A percentile compares a stretch with the other conserved stretches of the same genome.
phyloP scores from a whole-genome alignment of 73 alveolate genomes.

The Stentor roeselii region DNA sequence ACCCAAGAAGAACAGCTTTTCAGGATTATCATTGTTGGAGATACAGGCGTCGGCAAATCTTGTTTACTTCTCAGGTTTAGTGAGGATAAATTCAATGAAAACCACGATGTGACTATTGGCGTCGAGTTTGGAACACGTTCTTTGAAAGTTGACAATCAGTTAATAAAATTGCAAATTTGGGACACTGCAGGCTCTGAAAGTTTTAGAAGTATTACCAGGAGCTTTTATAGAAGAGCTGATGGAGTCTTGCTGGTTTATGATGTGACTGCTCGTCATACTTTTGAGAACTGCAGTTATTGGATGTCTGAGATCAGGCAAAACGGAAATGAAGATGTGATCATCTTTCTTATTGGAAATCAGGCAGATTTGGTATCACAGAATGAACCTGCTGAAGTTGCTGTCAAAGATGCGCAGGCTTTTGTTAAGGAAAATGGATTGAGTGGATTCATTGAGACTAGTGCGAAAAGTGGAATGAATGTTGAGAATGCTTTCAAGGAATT shows the following conservation, averaged over 20 bases:
- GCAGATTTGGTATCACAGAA: conserved; percentile 10
- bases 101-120: conserved; percentile 76
- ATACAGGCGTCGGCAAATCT: conserved; percentile 71
- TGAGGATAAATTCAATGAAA: conserved; percentile 53
- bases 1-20: conserved; percentile 24
- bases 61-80: conserved; percentile 58
- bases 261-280: conserved; percentile 16
- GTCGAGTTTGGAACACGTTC: conserved; percentile 65
- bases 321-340: neutral
- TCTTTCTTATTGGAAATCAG: conserved; percentile 25
- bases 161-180: conserved; percentile 70
- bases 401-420: neutral
- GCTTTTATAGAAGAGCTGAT: conserved; percentile 89
- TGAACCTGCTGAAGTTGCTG: conserved; percentile 12
- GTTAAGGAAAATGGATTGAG: neutral
- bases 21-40: conserved; percentile 54
- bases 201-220: conserved; percentile 85
- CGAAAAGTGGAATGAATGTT: conserved; percentile 29
- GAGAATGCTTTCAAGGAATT: conserved; percentile 19
- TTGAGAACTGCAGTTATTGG: conserved; percentile 13
- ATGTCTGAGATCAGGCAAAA: conserved; percentile 15
- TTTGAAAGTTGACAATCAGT: conserved; percentile 39
- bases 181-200: conserved; percentile 94
- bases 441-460: conserved; percentile 25
- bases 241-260: conserved; percentile 70